Base-by-base conservation (phyloP, 768 basidiomycete species). In the Tulasnella sp. region DNA sequence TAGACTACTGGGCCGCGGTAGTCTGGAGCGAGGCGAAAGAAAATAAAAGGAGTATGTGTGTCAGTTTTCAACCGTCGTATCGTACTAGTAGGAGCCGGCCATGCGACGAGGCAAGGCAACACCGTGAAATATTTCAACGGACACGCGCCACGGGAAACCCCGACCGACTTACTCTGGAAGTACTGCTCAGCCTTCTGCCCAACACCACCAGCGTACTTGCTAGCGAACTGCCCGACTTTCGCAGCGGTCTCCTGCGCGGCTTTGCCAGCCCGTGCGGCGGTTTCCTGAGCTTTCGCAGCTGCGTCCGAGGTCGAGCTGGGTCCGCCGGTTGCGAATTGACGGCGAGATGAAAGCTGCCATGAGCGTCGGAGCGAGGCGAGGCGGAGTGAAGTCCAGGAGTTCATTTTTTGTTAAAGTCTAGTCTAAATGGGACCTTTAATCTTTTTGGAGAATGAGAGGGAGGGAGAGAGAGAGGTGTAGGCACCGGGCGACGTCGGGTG, bases 1-100 rank as follows among this genome's bases (percentile, higher is more conserved):
- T 94, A 95, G 37, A 88, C 77, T 42, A 95, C 81, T 5, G 93
- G 93, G 81, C 92, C 86, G 78, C 89, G 89, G 85, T 94, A 93
- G 12, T 89, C 94, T 89, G 77, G 34, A 11, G 6, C 9, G 22
- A 69, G 2, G n/a, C n/a, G 3, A 69, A 40, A 22, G n/a, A 37
- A 36, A 69, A 37, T 9, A 69, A 22, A 8, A 25, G 25, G 9
- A 8, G 64, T 67, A 36, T n/a, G n/a, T 42, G 17, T 17, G 68
- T 69, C 22, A 69, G 68, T 22, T 40, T 37, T 34, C 19, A 6
- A n/a, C 36, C n/a, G 19, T 67, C 36, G 17, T 37, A 67, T 67
- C 12, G 29, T 29, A 22, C 17, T 12, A 9, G 29, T 22, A 22
- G n/a, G n/a, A n/a, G 25, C 64, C 2, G 8, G 8, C 34, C 58